Conservation (phyloP, 495 filamentous ascomycete species). For the Podospora comata region DNA sequence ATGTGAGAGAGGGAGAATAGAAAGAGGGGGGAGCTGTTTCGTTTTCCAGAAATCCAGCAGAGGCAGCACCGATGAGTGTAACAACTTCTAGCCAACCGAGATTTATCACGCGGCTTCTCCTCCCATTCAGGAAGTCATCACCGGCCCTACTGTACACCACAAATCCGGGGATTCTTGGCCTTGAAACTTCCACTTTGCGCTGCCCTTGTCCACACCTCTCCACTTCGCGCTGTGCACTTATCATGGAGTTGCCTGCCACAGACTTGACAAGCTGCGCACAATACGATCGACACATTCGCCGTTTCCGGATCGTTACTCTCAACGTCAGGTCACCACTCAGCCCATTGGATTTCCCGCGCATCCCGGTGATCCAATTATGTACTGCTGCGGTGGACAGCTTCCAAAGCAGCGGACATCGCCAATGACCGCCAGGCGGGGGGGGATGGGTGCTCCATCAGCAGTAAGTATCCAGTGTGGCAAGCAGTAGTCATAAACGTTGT, state of each 20-base stretch:
- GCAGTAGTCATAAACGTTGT: not conserved
- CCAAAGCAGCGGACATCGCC: not conserved
- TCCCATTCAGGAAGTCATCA: constrained; percentile 15
- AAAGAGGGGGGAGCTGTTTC: not conserved
- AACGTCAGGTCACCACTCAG: not conserved
- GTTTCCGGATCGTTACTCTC: not conserved
- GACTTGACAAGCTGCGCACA: not conserved
- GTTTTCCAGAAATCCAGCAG: too few species aligned
- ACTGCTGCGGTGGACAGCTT: not conserved
- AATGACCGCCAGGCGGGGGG: not conserved
- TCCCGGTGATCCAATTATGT: not conserved
- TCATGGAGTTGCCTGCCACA: not conserved
- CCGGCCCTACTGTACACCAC: constrained; percentile 11
- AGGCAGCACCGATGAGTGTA: too few species aligned
- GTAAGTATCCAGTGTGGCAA: not conserved
- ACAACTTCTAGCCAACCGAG: constrained; percentile 9
- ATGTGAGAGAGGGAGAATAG: not conserved
- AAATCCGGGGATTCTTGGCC: constrained; percentile 23
- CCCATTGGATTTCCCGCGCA: not conserved
- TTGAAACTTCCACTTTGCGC: not conserved
- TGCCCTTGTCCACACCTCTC: not conserved
- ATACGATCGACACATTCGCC: not conserved
- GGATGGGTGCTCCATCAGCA: too few species aligned
- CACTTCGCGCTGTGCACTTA: not conserved
- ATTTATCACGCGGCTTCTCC: constrained; percentile 10